These are phyloP conservation scores for Debaryomycetaceae sp. DNA, from an alignment of 1,139 yeast species.

Conservation along the genomic window DNA sequence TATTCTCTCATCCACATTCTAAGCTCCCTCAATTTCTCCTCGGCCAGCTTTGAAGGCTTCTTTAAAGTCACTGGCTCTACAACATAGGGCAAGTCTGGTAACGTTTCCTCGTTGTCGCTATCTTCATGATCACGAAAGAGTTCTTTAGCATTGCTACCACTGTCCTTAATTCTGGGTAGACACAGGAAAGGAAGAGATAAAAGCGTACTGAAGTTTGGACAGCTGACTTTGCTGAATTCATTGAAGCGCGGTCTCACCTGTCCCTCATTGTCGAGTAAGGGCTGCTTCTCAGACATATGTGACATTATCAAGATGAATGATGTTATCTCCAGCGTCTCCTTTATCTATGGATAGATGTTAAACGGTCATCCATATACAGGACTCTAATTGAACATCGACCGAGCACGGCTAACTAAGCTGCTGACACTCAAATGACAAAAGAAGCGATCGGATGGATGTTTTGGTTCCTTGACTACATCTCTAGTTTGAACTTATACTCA, in stretches of 20 bases:
- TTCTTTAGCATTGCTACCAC: slow-evolving; percentile 2
- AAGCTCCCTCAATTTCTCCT: slow-evolving; percentile 27
- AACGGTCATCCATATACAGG: too few relatives aligned
- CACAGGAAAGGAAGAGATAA: slow-evolving; percentile 24
- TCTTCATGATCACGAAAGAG: slow-evolving; percentile 12
- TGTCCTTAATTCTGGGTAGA: slow-evolving; percentile 16
- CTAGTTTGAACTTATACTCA: too few relatives aligned
- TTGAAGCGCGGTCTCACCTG: background rate
- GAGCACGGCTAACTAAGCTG: too few relatives aligned
- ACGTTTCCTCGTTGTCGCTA: slow-evolving; percentile 20
- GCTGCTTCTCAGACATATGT: slow-evolving; percentile 18
- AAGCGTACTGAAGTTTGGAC: slow-evolving; percentile 21
- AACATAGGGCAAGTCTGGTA: slow-evolving; percentile 27
- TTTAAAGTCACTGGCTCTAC: slow-evolving; percentile 2
- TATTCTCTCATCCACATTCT: slow-evolving; percentile 53
- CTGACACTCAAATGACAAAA: too few relatives aligned
- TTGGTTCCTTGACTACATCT: too few relatives aligned
- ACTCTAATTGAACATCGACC: too few relatives aligned
- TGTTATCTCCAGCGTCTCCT: slow-evolving; percentile 2
- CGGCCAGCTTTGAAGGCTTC: slow-evolving; percentile 8
- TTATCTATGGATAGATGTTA: too few relatives aligned
- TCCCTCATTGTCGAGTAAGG: slow-evolving; percentile 8
- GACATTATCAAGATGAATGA: background rate
- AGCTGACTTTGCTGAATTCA: slow-evolving; percentile 7
- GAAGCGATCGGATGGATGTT: too few relatives aligned